A percentile compares a stretch with the other conserved stretches of the same genome.
Conservation (phyloP, 2,329 filamentous ascomycete genomes). For the Podosphaera aphanis region DNA sequence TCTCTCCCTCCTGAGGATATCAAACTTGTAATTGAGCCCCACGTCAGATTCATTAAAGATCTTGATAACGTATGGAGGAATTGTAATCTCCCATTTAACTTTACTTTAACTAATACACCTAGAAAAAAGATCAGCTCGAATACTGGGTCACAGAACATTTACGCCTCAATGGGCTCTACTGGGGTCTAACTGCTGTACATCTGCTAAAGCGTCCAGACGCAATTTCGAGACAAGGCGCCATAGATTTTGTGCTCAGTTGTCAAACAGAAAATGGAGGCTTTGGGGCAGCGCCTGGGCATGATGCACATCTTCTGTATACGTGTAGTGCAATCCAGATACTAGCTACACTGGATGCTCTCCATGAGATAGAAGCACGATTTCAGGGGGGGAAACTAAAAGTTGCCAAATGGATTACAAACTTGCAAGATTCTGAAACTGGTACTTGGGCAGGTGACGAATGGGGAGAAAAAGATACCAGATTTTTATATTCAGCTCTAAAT, state of each 20-base stretch:
- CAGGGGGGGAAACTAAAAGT: constrained; percentile 40
- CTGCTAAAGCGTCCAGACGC: constrained; percentile 61
- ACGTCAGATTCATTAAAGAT: constrained; percentile 82
- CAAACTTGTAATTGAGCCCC: constrained; percentile 22
- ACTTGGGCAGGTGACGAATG: constrained; percentile 88
- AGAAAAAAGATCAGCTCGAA: constrained; percentile 81
- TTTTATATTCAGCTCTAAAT: constrained; percentile 76
- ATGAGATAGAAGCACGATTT: constrained; percentile 44
- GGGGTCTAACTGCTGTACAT: constrained; percentile 77
- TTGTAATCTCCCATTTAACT: constrained; percentile 7
- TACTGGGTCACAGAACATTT: constrained; percentile 97
- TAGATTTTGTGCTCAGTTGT: constrained; percentile 90
- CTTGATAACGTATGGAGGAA: constrained; percentile 48
- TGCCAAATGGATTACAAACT: constrained; percentile 58
- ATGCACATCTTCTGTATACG: constrained; percentile 89
- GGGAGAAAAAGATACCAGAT: constrained; percentile 89
- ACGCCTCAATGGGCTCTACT: constrained; percentile 86
- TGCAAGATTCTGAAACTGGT: constrained; percentile 62
- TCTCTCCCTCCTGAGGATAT: constrained; percentile 11
- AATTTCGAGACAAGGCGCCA: constrained; percentile 55
- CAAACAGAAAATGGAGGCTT: constrained; percentile 77
- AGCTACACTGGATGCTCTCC: constrained; percentile 62
- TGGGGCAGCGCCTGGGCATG: constrained; percentile 78
- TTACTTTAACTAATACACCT: constrained; percentile 14
- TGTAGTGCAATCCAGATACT: constrained; percentile 88